Base-by-base conservation (phyloP, 768 basidiomycete genomes). In the Phylloporus sp. region DNA sequence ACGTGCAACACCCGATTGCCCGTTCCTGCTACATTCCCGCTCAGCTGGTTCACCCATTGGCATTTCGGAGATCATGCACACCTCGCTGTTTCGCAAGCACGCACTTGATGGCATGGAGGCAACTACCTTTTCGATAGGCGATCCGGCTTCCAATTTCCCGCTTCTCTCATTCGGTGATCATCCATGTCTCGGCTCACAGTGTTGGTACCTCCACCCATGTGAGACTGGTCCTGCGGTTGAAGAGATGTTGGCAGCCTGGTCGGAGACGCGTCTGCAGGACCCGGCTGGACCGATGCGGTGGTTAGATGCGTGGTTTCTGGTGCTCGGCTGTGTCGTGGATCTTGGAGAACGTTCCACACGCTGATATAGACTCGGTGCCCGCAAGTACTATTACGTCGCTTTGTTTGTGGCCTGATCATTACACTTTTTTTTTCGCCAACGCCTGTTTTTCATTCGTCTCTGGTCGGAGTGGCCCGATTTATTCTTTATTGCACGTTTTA, bases 191-290 rank as follows among this genome's bases (percentile, higher is more conserved):
- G 85, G 83, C 20, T 80, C 73, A 3, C 84, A 85, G 9, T 84
- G 81, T 49, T 95, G 91, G 91, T 91, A 85, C 61, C 72, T 95
- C 34, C 93, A 95, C 65, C 93, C 93, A 10, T 95, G 93, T 65
- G 84, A 89, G 65, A 88, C 85, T 4, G 76, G 76, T 10, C 68
- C 67, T 29, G 80, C 82, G 1, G 80, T 95, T 2, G 71, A 72
- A 22, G 92, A 95, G 68, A 70, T 95, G 20, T 64, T 92, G 69
- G 58, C 61, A 20, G 86, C 82, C 54, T 39, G 52, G 66, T 47
- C 52, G 15, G 53, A 50, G 15, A 41, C 13, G 18, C 31, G 32
- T 15, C 28, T 35, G 32, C 27, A 50, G 18, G 53, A 44, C 23
- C 40, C 73, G 11, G 64, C 59, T 24, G 42, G 42, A 39, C 45